A percentile compares a stretch with the other conserved stretches of the same genome.
Evolutionary conservation across 179 eudicot species (phyloP).

Genomic region (Patellifolia procumbens): DNA sequence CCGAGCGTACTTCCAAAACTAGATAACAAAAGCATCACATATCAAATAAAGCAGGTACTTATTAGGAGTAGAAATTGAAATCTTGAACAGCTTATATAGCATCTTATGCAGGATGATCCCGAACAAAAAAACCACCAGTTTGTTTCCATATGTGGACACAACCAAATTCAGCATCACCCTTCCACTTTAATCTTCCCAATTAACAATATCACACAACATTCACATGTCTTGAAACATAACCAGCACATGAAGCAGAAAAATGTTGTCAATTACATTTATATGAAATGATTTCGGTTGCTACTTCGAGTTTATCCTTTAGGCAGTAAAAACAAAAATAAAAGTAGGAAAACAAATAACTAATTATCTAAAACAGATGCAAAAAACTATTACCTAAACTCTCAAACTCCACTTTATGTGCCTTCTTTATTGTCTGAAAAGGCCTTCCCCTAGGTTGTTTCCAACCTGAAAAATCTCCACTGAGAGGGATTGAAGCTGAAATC

Average conservation of each 20-base stretch:
- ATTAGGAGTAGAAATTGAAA: neutral
- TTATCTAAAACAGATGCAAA: neutral
- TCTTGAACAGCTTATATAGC: neutral
- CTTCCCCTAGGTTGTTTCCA: constrained; percentile 61
- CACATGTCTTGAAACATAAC: neutral
- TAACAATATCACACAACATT: neutral
- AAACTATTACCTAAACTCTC: constrained; percentile 52
- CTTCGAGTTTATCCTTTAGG: neutral
- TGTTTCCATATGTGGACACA: neutral
- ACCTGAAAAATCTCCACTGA: constrained; percentile 63
- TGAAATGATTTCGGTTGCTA: neutral
- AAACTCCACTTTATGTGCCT: constrained; percentile 59
- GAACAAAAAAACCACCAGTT: constrained; percentile 7
- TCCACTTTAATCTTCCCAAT: neutral
- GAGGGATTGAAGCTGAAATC: constrained; percentile 87
- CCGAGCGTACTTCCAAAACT: neutral
- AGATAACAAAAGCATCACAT: neutral
- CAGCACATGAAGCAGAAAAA: neutral
- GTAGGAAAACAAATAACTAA: neutral
- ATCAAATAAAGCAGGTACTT: neutral
- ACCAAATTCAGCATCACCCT: constrained; percentile 10
- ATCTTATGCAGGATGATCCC: neutral
- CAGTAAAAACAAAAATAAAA: constrained; percentile 2
- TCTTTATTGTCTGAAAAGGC: constrained; percentile 53
- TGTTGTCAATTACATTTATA: neutral